Percentiles rank a stretch among this genome's conserved stretches.
Evolutionary conservation across 2,329 filamentous ascomycete species (phyloP).

Genomic region (Verticillium nubilum): DNA sequence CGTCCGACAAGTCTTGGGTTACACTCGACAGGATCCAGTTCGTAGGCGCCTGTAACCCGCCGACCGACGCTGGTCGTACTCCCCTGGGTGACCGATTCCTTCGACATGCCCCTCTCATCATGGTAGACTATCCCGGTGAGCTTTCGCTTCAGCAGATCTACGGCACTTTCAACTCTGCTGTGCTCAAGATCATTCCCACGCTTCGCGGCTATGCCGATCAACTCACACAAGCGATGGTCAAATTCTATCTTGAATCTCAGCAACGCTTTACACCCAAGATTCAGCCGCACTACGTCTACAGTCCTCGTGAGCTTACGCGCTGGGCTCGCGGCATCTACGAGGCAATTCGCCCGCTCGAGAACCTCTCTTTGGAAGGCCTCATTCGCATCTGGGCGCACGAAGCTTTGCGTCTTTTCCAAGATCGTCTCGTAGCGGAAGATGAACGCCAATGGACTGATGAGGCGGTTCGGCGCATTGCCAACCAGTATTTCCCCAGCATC

Average conservation of each 20-base stretch:
- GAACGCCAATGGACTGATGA: slow-evolving; percentile 95
- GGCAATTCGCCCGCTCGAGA: slow-evolving; percentile 88
- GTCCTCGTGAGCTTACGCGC: slow-evolving; percentile 92
- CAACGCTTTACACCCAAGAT: slow-evolving; percentile 92
- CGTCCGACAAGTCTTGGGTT: slow-evolving; percentile 96
- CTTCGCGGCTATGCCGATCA: slow-evolving; percentile 93
- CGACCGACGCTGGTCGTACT: slow-evolving; percentile 93
- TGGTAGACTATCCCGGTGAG: slow-evolving; percentile 99
- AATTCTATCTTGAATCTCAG: slow-evolving; percentile 92
- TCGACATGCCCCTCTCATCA: slow-evolving; percentile 93
- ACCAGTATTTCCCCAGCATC: slow-evolving; percentile 92
- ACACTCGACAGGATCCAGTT: slow-evolving; percentile 97
- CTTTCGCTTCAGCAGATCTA: slow-evolving; percentile 95
- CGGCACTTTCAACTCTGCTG: slow-evolving; percentile 92
- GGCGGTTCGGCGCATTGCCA: slow-evolving; percentile 75
- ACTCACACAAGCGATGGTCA: slow-evolving; percentile 95
- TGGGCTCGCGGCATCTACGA: slow-evolving; percentile 99
- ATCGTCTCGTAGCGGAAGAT: slow-evolving; percentile 90
- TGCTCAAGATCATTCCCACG: slow-evolving; percentile 93
- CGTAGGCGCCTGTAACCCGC: slow-evolving; percentile 96
- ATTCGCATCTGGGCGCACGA: slow-evolving; percentile 98
- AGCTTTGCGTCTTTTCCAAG: slow-evolving; percentile 91
- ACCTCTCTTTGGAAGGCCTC: slow-evolving; percentile 80
- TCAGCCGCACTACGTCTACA: slow-evolving; percentile 98
- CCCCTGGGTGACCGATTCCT: slow-evolving; percentile 91